Conservation (phyloP, 164 flowering plant genomes). For the Piper betle region DNA sequence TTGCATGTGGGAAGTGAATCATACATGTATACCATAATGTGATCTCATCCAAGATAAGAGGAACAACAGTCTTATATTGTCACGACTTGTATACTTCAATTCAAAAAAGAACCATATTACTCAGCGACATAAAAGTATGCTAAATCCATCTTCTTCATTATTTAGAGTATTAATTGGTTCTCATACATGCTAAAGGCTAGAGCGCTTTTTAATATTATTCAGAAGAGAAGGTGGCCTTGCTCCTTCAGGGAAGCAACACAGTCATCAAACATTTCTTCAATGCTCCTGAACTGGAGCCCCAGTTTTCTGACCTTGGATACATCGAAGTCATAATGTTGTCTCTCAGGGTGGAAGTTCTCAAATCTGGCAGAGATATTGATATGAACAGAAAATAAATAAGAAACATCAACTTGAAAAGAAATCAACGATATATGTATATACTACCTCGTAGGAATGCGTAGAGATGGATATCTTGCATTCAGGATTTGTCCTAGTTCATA, state of each 20-base stretch:
- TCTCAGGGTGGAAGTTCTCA: neutral
- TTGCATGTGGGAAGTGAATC: no score
- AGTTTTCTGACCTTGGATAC: constrained; percentile 47
- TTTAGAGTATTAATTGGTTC: no score
- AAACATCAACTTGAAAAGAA: neutral
- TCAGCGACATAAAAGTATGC: neutral
- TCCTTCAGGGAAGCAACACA: constrained; percentile 48
- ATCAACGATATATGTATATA: neutral
- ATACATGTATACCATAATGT: no score
- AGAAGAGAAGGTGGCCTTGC: constrained; percentile 31
- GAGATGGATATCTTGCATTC: constrained; percentile 37
- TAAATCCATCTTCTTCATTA: neutral
- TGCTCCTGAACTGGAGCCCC: constrained; percentile 64
- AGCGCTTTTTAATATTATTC: no score
- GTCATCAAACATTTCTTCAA: constrained; percentile 83
- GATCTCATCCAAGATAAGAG: no score
- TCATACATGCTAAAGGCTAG: neutral
- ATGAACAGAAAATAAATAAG: neutral
- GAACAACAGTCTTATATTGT: no score
- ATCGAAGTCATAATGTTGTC: constrained; percentile 46
- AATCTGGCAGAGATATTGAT: constrained; percentile 1
- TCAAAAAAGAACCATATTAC: neutral
- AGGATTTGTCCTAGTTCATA: constrained; percentile 40
- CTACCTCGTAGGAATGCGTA: constrained; percentile 55
- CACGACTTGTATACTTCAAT: neutral